These are phyloP conservation scores for Golubevia sp. DNA, from an alignment of 1,284 basidiomycete species.

Conservation along the genomic window DNA sequence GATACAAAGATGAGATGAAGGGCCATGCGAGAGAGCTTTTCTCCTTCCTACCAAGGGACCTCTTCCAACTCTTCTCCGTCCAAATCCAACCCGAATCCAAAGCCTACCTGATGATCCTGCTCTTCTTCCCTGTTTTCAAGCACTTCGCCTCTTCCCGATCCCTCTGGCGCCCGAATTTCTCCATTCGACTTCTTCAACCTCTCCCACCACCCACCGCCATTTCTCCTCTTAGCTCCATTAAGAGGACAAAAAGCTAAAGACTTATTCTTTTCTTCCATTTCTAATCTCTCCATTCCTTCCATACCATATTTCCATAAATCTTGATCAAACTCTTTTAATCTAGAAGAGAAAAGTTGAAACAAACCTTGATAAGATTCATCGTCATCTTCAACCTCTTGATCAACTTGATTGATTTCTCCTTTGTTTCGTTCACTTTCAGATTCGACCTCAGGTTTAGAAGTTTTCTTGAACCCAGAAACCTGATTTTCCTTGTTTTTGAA, in stretches of 20 bases:
- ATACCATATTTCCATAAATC: conserved; percentile 17
- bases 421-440: too few species aligned
- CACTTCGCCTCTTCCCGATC: neutral
- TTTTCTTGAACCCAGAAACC: conserved; percentile 63
- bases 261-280: conserved; percentile 11
- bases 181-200: neutral
- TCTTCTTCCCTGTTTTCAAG: neutral
- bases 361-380: conserved; percentile 25
- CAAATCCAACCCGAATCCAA: conserved; percentile 1
- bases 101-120: neutral
- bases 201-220: neutral
- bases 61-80: conserved; percentile 10
- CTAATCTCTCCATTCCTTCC: conserved; percentile 14
- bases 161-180: neutral
- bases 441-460: too few species aligned
- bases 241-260: too few species aligned
- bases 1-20: too few species aligned
- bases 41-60: too few species aligned
- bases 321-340: conserved; percentile 23
- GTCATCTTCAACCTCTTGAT: neutral
- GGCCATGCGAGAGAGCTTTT: too few species aligned
- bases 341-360: conserved; percentile 30
- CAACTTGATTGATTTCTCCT: too few species aligned
- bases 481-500: conserved; percentile 63
- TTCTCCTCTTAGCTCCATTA: neutral